Percentiles rank a stretch among this genome's conserved stretches.
phyloP scores from a whole-genome alignment of 1,284 basidiomycete genomes.

The Mycosarcoma mackinlayi region DNA sequence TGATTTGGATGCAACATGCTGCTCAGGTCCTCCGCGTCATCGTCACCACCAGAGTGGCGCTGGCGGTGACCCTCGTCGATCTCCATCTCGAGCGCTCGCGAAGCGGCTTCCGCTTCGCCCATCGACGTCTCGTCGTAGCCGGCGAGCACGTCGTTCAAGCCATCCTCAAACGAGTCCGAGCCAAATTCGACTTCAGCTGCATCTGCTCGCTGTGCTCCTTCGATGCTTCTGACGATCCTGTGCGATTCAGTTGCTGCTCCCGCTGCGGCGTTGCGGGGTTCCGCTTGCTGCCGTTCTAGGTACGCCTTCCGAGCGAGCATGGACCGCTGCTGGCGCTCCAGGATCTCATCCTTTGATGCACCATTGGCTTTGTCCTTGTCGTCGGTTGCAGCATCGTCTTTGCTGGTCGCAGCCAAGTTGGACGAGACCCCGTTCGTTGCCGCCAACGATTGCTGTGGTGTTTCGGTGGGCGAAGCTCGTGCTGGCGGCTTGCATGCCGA shows the following conservation, averaged over 20 bases:
- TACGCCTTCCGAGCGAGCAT: constrained; percentile 36
- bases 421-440: neutral
- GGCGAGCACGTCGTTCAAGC: constrained; percentile 26
- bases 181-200: constrained; percentile 24
- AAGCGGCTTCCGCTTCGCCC: constrained; percentile 40
- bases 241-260: neutral
- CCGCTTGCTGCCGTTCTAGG: constrained; percentile 36
- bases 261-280: constrained; percentile 12
- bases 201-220: neutral
- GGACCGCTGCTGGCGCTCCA: constrained; percentile 37
- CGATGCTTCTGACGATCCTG: constrained; percentile 4
- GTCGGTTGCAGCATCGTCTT: neutral
- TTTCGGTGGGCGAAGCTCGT: neutral
- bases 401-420: neutral
- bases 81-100: constrained; percentile 45
- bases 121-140: constrained; percentile 40
- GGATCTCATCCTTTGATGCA: constrained; percentile 7
- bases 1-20: constrained; percentile 2
- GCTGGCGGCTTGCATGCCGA: neutral
- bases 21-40: neutral
- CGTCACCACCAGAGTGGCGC: constrained; percentile 1
- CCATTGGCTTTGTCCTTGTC: neutral
- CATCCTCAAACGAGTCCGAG: constrained; percentile 41
- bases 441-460: neutral
- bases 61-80: constrained; percentile 15